A percentile compares a stretch with the other conserved stretches of the same genome.
phyloP scores from a whole-genome alignment of 331 rosid species.

The Saraca asoca region DNA sequence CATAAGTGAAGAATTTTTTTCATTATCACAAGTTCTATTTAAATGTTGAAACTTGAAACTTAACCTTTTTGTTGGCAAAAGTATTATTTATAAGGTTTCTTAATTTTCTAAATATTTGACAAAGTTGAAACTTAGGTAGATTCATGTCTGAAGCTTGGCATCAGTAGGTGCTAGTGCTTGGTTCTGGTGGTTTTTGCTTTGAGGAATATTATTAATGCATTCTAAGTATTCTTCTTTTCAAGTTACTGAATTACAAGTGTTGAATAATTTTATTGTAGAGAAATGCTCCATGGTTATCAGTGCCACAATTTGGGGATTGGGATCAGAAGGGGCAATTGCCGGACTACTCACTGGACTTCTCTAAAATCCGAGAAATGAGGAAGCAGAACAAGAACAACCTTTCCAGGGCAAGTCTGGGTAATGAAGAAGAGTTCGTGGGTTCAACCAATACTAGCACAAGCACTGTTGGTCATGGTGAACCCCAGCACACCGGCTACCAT shows the following conservation, averaged over 20 bases:
- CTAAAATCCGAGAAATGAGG: constrained; percentile 91
- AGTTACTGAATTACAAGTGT: constrained; percentile 6
- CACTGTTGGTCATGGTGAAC: constrained; percentile 44
- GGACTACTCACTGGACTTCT: constrained; percentile 89
- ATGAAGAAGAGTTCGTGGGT: constrained; percentile 79
- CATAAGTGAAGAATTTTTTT: no score
- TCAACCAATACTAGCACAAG: constrained; percentile 40
- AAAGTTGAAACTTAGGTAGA: not conserved
- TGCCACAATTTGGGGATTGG: constrained; percentile 98
- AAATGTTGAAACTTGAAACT: no score
- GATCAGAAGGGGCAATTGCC: constrained; percentile 90
- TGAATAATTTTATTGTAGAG: constrained; percentile 48
- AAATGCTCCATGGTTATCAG: constrained; percentile 78
- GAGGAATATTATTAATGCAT: no score
- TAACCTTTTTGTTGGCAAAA: not conserved
- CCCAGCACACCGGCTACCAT: constrained; percentile 51
- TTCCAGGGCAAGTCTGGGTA: constrained; percentile 90
- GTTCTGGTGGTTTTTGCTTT: not conserved
- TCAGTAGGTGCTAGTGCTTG: constrained; percentile 9
- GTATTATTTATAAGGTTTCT: not conserved
- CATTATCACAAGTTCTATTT: no score
- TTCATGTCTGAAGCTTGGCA: not conserved
- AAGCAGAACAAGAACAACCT: constrained; percentile 87
- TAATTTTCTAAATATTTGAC: not conserved
- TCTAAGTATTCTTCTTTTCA: no score